These are phyloP conservation scores for Salvia splendens DNA, from an alignment of 257 asterid species.

Conservation along the genomic window DNA sequence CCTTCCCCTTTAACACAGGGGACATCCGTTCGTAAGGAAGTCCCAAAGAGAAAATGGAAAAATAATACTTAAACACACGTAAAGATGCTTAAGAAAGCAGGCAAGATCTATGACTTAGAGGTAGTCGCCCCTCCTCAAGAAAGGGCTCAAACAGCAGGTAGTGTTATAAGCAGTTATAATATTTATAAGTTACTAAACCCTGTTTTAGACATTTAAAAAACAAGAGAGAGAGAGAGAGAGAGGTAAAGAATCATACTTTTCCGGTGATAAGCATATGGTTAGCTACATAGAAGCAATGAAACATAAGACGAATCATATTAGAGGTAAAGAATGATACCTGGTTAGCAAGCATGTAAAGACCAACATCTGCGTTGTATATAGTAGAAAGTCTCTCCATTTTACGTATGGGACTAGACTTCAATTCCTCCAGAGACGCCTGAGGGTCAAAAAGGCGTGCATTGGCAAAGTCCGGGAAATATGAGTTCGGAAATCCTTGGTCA, in stretches of 20 bases:
- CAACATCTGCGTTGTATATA: slow-evolving; percentile 96
- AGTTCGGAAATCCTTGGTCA: slow-evolving; percentile 98
- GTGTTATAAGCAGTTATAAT: neutral
- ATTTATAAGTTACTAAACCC: slow-evolving; percentile 12
- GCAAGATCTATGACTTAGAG: neutral
- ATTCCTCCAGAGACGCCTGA: slow-evolving; percentile 55
- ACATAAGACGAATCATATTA: slow-evolving; percentile 13
- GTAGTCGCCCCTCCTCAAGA: neutral
- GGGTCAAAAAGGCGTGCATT: slow-evolving; percentile 91
- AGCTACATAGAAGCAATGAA: neutral
- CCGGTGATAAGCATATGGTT: too few relatives aligned
- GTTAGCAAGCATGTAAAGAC: slow-evolving; percentile 99
- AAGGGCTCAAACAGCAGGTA: slow-evolving; percentile 18
- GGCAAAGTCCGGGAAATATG: slow-evolving; percentile 84
- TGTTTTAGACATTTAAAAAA: neutral
- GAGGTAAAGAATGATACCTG: slow-evolving; percentile 55
- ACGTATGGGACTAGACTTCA: slow-evolving; percentile 77
- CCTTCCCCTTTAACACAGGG: neutral
- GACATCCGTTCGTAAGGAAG: neutral
- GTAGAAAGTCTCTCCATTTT: slow-evolving; percentile 99
- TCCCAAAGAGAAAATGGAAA: slow-evolving; percentile 13
- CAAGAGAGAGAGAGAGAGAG: neutral
- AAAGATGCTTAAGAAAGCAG: neutral
- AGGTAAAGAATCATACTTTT: too few relatives aligned
- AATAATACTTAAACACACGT: neutral